phyloP scores from a whole-genome alignment of 106 monocot species.

The Dioscorea alata region DNA sequence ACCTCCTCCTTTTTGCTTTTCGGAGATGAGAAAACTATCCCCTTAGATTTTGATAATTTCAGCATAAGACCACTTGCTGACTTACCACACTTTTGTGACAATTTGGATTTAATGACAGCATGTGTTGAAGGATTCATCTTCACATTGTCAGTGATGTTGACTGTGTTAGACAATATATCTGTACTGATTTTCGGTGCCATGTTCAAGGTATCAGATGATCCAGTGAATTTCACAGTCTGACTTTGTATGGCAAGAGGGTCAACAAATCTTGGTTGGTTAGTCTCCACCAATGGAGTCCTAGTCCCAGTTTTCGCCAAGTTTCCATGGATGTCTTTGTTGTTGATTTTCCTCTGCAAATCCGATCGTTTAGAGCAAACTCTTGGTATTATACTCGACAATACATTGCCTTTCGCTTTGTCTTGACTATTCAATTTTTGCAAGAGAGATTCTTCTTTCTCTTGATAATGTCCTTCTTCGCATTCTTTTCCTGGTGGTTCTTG shows the following conservation, averaged over 20 bases:
- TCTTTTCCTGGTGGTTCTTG: slow-evolving; percentile 9
- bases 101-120: slow-evolving; percentile 1
- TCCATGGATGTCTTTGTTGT: slow-evolving; percentile 1
- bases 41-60: slow-evolving; percentile 21
- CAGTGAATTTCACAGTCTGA: slow-evolving; percentile 1
- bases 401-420: slow-evolving; percentile 1
- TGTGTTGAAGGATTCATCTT: slow-evolving; percentile 7
- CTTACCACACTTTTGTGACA: slow-evolving; percentile 8
- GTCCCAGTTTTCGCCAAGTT: neutral
- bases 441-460: slow-evolving; percentile 12
- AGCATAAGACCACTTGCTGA: neutral
- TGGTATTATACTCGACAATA: slow-evolving; percentile 15
- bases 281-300: slow-evolving; percentile 8
- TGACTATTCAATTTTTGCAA: slow-evolving; percentile 5
- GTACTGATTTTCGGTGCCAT: slow-evolving; percentile 18
- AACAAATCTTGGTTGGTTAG: slow-evolving; percentile 2
- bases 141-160: neutral
- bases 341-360: slow-evolving; percentile 27
- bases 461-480: neutral
- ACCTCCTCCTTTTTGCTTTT: slow-evolving; percentile 20
- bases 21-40: slow-evolving; percentile 10
- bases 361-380: slow-evolving; percentile 65
- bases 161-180: slow-evolving; percentile 6
- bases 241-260: slow-evolving; percentile 6
- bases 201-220: slow-evolving; percentile 6